Base-by-base conservation (phyloP, 306 rosid genomes). In the Astragalus membranaceus region DNA sequence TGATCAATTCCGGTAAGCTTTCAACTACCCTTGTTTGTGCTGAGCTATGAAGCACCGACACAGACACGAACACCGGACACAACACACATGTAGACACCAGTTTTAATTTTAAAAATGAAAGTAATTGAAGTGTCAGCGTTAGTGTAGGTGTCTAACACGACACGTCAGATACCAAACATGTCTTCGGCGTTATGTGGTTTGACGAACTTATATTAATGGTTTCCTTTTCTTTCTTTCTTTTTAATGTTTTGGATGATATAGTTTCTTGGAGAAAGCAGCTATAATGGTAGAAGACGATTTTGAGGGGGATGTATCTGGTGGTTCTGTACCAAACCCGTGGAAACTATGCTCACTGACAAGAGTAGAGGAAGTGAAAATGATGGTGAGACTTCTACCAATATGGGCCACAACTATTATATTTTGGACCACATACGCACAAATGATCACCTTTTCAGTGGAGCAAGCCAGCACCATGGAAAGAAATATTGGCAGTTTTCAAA, bases 351-450 rank as follows among this genome's bases (percentile, higher is more conserved):
- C 98, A 9, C 69, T 88, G 65, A 88, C 94, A 80, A 87, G 88
- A 69, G 85, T 90, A 8, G 98, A 93, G 76, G 98, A 93, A 75
- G 97, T 90, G 76, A 93, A 93, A 79, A 93, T 90, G 98, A 77
- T 93, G 89, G 78, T 69, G 49, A 88, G 87, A 37, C 79, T 93
- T 23, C 77, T 90, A n/a, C 98, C 98, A 15, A 77, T 90, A 77
- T 93, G 97, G 98, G 97, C 94, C 51, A 93, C 98, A 33, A 88
- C 98, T 78, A 93, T 93, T 70, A 75, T 90, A 74, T 93, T 93
- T 77, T 93, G 98, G 98, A 93, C 97, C 41, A 70, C 89, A 3
- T 85, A 93, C 11, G 96, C 98, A 10, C 98, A 93, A 69, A 76
- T 93, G 97, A 84, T 93, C 64, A 93, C 98, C 47, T 93, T 90